Evolutionary conservation across 164 flowering plant genomes (phyloP).

Genomic region (Platanus orientalis): DNA sequence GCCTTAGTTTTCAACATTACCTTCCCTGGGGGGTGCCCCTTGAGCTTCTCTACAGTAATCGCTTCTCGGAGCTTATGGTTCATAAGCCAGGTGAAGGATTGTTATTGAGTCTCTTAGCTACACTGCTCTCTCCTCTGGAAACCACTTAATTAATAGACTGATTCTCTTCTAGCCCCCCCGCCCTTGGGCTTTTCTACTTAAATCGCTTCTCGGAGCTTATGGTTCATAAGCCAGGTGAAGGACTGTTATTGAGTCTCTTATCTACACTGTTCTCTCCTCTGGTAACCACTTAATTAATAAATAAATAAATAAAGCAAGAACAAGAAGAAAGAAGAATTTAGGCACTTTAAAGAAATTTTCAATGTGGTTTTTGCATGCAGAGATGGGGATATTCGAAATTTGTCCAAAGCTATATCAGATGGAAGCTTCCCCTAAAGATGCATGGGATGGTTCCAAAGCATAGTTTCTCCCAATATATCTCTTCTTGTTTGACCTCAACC

Average conservation of each 20-base stretch:
- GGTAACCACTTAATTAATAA: neutral
- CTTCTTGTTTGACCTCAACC: conserved; percentile 30
- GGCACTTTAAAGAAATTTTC: neutral
- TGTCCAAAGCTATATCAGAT: conserved; percentile 46
- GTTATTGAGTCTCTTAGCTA: conserved; percentile 36
- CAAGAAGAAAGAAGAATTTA: neutral
- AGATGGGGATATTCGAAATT: conserved; percentile 61
- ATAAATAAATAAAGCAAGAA: too few relatives aligned
- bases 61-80: conserved; percentile 56
- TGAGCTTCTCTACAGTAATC: conserved; percentile 31
- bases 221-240: conserved; percentile 69
- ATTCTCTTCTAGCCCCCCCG: neutral
- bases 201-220: conserved; percentile 61
- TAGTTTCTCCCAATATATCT: conserved; percentile 35
- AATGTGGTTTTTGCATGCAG: conserved; percentile 24
- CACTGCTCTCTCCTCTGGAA: conserved; percentile 57
- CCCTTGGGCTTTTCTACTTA: conserved; percentile 28
- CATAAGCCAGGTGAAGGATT: conserved; percentile 71
- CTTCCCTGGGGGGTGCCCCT: conserved; percentile 36
- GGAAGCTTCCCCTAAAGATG: conserved; percentile 42
- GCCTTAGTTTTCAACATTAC: too few relatives aligned
- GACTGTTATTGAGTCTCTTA: conserved; percentile 32
- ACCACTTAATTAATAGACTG: too few relatives aligned
- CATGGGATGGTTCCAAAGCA: conserved; percentile 54
- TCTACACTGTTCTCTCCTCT: conserved; percentile 39